phyloP scores from a whole-genome alignment of 495 filamentous ascomycete species.

The Clohesyomyces aquaticus region DNA sequence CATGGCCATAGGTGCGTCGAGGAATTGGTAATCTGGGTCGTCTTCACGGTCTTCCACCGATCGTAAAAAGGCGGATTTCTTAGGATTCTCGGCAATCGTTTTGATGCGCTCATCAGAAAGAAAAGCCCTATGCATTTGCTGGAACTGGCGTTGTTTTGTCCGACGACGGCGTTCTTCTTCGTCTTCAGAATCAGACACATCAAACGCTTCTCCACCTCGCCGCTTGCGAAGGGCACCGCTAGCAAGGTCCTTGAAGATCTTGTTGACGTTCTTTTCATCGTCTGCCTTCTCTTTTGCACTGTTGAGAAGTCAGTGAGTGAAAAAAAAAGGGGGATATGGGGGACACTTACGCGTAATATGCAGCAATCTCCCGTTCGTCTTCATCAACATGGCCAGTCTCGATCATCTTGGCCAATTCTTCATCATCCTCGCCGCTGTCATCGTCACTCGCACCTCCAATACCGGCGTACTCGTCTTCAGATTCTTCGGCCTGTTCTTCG shows the following conservation, averaged over 20 bases:
- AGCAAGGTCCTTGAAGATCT: slow-evolving; percentile 89
- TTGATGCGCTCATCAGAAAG: slow-evolving; percentile 88
- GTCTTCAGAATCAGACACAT: slow-evolving; percentile 86
- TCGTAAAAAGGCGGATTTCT: slow-evolving; percentile 84
- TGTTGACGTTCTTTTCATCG: slow-evolving; percentile 83
- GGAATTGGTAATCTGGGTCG: slow-evolving; percentile 76
- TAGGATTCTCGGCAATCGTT: slow-evolving; percentile 85
- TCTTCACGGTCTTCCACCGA: slow-evolving; percentile 82
- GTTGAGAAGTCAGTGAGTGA: slow-evolving; percentile 34
- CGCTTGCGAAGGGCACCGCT: slow-evolving; percentile 82
- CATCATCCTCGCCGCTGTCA: slow-evolving; percentile 72
- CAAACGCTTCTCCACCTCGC: slow-evolving; percentile 70
- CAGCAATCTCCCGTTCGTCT: slow-evolving; percentile 79
- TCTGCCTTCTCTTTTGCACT: slow-evolving; percentile 67
- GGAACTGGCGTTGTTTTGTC: slow-evolving; percentile 83
- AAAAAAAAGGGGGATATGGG: no score
- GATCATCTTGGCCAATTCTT: slow-evolving; percentile 82
- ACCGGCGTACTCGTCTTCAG: slow-evolving; percentile 97
- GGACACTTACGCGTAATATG: slow-evolving; percentile 89
- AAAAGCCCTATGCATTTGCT: slow-evolving; percentile 87
- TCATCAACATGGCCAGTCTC: slow-evolving; percentile 74
- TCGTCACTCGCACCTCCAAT: slow-evolving; percentile 90
- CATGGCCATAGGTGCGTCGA: slow-evolving; percentile 53
- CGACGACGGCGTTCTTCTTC: slow-evolving; percentile 74
- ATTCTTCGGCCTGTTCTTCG: slow-evolving; percentile 93